These are phyloP conservation scores for Chondrostereum purpureum DNA, from an alignment of 1,284 basidiomycete species.

Conservation along the genomic window DNA sequence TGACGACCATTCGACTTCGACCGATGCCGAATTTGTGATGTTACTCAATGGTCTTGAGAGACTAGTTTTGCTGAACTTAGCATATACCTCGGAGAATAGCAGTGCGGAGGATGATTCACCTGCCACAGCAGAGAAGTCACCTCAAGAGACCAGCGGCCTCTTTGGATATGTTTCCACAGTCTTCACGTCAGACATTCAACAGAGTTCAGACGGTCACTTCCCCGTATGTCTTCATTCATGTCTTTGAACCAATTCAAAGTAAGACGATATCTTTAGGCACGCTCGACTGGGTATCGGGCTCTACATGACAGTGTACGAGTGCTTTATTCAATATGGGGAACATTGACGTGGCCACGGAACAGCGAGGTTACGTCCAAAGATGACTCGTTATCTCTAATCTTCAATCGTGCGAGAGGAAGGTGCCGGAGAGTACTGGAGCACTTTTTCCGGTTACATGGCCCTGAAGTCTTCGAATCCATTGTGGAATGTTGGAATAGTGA, in stretches of 20 bases:
- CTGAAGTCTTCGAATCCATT: conserved; percentile 78
- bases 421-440: conserved; percentile 80
- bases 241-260: too few species aligned
- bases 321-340: conserved; percentile 67
- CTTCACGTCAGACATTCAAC: conserved; percentile 57
- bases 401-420: conserved; percentile 55
- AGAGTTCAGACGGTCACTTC: conserved; percentile 45
- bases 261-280: conserved; percentile 47
- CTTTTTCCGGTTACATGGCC: conserved; percentile 74
- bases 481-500: conserved; percentile 74
- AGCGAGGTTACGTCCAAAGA: conserved; percentile 46
- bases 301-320: conserved; percentile 68
- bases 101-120: conserved; percentile 53
- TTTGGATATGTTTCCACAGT: conserved; percentile 78
- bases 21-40: conserved; percentile 82
- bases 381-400: conserved; percentile 63
- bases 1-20: conserved; percentile 44
- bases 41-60: conserved; percentile 80
- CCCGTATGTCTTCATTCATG: conserved; percentile 52
- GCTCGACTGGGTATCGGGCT: conserved; percentile 63
- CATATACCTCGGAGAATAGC: conserved; percentile 43
- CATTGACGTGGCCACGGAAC: conserved; percentile 42
- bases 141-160: conserved; percentile 55
- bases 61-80: conserved; percentile 61
- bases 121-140: conserved; percentile 44